Conservation (phyloP, 169 alveolate species). For the Cryptosporidium sp. region DNA sequence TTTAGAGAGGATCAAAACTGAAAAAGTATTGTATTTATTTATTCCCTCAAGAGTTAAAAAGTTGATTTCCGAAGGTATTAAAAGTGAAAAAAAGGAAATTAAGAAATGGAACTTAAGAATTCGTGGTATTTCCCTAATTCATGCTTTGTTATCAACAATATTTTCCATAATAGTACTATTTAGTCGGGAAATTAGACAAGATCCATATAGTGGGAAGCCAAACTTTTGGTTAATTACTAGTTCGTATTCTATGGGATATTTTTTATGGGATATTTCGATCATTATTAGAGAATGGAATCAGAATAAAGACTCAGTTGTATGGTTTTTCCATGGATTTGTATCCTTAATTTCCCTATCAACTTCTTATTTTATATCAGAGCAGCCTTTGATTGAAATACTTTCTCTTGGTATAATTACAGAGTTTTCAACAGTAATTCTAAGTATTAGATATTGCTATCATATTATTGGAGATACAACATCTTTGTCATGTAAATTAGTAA, state of each 20-base stretch:
- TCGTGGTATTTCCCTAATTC: constrained; percentile 65
- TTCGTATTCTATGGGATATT: constrained; percentile 65
- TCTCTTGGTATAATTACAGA: constrained; percentile 70
- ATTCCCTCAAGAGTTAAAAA: constrained; percentile 46
- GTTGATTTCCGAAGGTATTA: constrained; percentile 5
- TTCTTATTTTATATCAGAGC: constrained; percentile 50
- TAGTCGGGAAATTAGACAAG: constrained; percentile 25
- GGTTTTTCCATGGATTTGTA: constrained; percentile 74
- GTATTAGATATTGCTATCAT: constrained; percentile 68
- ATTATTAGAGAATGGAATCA: constrained; percentile 63
- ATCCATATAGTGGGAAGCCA: constrained; percentile 70
- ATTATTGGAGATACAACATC: constrained; percentile 55
- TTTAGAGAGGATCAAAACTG: constrained; percentile 40
- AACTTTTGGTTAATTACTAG: constrained; percentile 40
- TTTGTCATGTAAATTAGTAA: constrained; percentile 49
- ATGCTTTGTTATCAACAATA: constrained; percentile 41
- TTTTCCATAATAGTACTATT: constrained; percentile 16
- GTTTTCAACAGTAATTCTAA: constrained; percentile 45
- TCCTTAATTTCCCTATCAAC: constrained; percentile 23
- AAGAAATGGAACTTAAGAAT: constrained; percentile 41
- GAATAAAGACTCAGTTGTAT: constrained; percentile 64
- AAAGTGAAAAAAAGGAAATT: constrained; percentile 30
- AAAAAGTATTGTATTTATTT: constrained; percentile 22
- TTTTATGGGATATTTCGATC: constrained; percentile 59
- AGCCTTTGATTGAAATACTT: constrained; percentile 43